These are phyloP conservation scores for Hanseniaspora occidentalis DNA, from an alignment of 805 yeast genomes.

Conservation along the genomic window DNA sequence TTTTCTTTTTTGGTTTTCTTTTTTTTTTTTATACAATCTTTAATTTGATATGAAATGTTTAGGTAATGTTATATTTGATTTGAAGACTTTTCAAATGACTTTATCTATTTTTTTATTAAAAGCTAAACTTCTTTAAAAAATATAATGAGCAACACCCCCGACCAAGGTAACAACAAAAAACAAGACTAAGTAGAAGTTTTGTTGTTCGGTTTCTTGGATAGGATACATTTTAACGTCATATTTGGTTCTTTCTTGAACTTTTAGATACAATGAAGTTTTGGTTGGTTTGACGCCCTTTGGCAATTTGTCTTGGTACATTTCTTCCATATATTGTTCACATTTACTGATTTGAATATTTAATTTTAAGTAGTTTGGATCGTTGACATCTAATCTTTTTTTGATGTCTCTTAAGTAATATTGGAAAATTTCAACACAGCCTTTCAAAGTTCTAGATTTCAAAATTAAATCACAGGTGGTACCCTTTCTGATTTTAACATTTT, in stretches of 20 bases:
- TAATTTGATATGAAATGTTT: too few relatives aligned
- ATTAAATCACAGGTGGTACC: slow-evolving; percentile 76
- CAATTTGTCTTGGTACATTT: slow-evolving; percentile 50
- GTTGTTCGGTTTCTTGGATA: slow-evolving; percentile 16
- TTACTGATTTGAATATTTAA: slow-evolving; percentile 80
- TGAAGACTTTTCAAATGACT: neutral
- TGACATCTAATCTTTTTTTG: slow-evolving; percentile 65
- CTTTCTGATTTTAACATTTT: slow-evolving; percentile 77
- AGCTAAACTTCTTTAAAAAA: neutral
- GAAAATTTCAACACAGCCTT: slow-evolving; percentile 68
- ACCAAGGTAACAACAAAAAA: slow-evolving; percentile 13
- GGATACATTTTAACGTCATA: slow-evolving; percentile 26
- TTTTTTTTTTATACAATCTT: too few relatives aligned
- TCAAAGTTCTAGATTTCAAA: slow-evolving; percentile 57
- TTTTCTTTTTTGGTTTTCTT: too few relatives aligned
- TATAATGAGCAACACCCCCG: slow-evolving; percentile 1
- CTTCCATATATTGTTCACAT: slow-evolving; percentile 79
- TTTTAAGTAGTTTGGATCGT: slow-evolving; percentile 76
- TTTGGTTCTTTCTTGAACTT: slow-evolving; percentile 31
- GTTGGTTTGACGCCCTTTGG: slow-evolving; percentile 41
- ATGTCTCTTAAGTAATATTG: slow-evolving; percentile 59
- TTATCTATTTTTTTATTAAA: too few relatives aligned
- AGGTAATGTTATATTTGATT: too few relatives aligned
- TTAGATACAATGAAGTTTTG: slow-evolving; percentile 25
- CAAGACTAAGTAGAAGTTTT: slow-evolving; percentile 16